Evolutionary conservation across 495 filamentous ascomycete species (phyloP), one percentile per base, ranked within the genome.

Genomic region (Lophiostoma macrostomum): DNA sequence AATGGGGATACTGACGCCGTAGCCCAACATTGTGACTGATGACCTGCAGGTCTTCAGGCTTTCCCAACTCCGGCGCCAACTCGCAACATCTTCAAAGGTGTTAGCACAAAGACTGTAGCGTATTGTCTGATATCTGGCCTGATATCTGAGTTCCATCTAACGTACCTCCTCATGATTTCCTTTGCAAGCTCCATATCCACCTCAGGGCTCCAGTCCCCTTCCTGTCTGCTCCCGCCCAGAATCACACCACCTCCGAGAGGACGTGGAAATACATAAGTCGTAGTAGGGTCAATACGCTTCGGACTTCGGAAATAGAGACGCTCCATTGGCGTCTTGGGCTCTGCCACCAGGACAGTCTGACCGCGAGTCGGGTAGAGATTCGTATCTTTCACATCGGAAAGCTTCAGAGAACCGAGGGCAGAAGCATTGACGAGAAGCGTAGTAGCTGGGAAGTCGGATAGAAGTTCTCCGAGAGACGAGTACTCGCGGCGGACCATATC

Each of bases 281-380:
- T 64, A 20, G 56, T 48, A 16, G 58, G 57, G 37, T 61, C 56
- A 2, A 67, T 42, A 28, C 67, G 50, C 38, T 62, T 54, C 31
- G 64, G 60, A 29, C 53, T 60, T 28, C 64, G 64, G 45, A 69
- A 62, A 40, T 69, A 67, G 64, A 69, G 67, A 12, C 56, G 20
- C n/a, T 13, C 23, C 12, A 64, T 58, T 2, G 57, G 58, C 2
- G 22, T 49, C 13, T 39, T 55, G 2, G 71, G 64, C 11, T 70
- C 69, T 24, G 61, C 67, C 6, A 67, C 66, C 1, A 75, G 58
- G 4, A 74, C 60, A 6, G 74, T 67, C 43, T 74, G 73, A 0
- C 72, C 73, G 28, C 70, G 53, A 0, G 71, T 71, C 0, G 65
- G 67, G 41, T 67, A 67, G n/a, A 63, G 16, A 16, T 37, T 45